These are phyloP conservation scores for Paraurostyla sp. DNA, from an alignment of 73 alveolate species.

Conservation along the genomic window DNA sequence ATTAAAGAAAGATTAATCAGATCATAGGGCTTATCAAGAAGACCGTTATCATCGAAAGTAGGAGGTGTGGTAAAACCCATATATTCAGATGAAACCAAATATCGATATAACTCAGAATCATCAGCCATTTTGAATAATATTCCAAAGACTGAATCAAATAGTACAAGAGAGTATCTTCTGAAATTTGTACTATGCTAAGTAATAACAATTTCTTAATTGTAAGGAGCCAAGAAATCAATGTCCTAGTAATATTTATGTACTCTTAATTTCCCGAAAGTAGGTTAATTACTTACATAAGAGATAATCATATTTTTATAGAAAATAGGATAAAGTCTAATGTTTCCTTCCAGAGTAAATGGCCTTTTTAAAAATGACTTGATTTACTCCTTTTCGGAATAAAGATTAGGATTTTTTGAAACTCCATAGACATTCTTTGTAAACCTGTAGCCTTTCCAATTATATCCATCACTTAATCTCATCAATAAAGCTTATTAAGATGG, in stretches of 20 bases:
- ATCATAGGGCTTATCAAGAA: neutral
- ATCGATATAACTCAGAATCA: neutral
- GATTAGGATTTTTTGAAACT: neutral
- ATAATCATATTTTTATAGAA: neutral
- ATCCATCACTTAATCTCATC: constrained; percentile 13
- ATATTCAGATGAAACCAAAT: neutral
- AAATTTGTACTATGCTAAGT: neutral
- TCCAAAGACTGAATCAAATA: neutral
- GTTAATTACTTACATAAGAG: neutral
- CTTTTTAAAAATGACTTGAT: neutral
- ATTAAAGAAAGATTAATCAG: neutral
- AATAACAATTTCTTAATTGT: neutral
- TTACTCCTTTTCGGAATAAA: neutral
- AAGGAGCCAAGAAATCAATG: constrained; percentile 2
- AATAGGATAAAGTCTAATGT: neutral
- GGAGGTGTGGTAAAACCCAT: neutral
- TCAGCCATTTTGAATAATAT: neutral
- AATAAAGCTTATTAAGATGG: neutral
- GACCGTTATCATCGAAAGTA: neutral
- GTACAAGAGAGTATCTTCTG: constrained; percentile 21
- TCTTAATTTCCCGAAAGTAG: neutral
- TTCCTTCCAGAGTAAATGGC: neutral
- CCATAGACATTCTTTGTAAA: neutral
- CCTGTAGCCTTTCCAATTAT: constrained; percentile 26
- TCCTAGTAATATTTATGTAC: constrained; percentile 17